Percentiles rank a stretch among this genome's conserved stretches.
These are phyloP conservation scores for Coniochaeta sp. DNA, from an alignment of 2,329 filamentous ascomycete genomes.

Conservation along the genomic window DNA sequence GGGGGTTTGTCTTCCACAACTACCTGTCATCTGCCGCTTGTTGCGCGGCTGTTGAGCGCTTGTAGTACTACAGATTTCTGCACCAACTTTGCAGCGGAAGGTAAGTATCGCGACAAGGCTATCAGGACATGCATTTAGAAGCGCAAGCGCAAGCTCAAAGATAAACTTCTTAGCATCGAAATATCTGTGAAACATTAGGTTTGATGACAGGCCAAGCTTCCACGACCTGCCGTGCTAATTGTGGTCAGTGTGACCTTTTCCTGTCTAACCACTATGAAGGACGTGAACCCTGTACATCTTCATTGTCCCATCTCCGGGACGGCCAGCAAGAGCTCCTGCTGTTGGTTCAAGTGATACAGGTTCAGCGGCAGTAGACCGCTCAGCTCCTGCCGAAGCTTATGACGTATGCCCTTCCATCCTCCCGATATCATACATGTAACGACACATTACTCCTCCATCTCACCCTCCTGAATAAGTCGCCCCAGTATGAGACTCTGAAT, in stretches of 20 bases:
- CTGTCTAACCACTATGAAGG: not conserved
- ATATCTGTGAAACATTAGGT: not conserved
- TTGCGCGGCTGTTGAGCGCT: not conserved
- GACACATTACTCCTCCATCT: conserved; percentile 22
- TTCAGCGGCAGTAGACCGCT: too few relatives aligned
- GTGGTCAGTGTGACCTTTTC: not conserved
- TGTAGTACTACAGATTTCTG: not conserved
- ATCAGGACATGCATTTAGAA: not conserved
- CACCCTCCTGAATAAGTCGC: conserved; percentile 59
- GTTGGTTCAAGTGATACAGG: not conserved
- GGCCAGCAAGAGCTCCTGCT: not conserved
- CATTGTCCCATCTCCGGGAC: not conserved
- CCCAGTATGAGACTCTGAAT: conserved; percentile 90
- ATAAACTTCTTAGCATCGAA: not conserved
- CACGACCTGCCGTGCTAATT: not conserved
- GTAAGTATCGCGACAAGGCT: not conserved
- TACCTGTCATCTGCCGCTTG: too few relatives aligned
- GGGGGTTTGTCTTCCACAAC: not conserved
- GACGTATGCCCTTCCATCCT: not conserved
- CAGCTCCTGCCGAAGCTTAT: not conserved
- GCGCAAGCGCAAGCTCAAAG: not conserved
- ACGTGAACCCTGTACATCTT: not conserved
- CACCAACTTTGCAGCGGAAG: too few relatives aligned
- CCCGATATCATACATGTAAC: not conserved
- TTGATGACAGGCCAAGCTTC: not conserved